Conservation (phyloP, 768 basidiomycete genomes). For the Auricularia auricula-judae region DNA sequence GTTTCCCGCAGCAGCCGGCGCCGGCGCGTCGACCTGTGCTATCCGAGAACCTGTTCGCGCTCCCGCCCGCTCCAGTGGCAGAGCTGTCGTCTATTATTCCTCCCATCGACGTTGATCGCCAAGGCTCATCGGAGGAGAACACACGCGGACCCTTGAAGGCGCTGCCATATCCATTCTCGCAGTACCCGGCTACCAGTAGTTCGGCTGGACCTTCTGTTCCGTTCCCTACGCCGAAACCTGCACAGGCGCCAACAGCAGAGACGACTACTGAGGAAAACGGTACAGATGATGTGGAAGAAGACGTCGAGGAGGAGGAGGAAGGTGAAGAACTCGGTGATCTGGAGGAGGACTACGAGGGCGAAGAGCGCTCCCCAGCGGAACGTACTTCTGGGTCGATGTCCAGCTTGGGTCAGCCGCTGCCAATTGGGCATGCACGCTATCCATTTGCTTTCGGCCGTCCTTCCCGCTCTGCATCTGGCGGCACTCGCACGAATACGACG, state of each 20-base stretch:
- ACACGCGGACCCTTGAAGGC: conserved; percentile 33
- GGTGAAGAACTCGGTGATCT: conserved; percentile 13
- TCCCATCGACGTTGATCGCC: conserved; percentile 29
- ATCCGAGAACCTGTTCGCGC: conserved; percentile 53
- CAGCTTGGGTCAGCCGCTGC: conserved; percentile 67
- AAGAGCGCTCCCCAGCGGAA: conserved; percentile 39
- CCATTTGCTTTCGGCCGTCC: conserved; percentile 50
- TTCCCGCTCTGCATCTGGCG: background rate
- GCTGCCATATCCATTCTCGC: conserved; percentile 64
- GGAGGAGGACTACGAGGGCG: conserved; percentile 22
- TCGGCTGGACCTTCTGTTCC: conserved; percentile 31
- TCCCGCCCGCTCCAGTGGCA: conserved; percentile 23
- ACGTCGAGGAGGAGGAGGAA: conserved; percentile 31
- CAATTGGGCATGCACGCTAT: conserved; percentile 36
- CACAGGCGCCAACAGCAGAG: conserved; percentile 24
- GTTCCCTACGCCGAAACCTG: conserved; percentile 48
- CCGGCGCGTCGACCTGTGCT: conserved; percentile 50
- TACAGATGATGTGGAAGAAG: conserved; percentile 23
- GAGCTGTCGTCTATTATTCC: conserved; percentile 33
- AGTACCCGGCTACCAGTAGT: conserved; percentile 43
- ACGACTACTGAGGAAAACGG: conserved; percentile 19
- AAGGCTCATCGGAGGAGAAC: conserved; percentile 35
- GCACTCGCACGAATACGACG: background rate
- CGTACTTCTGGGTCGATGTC: conserved; percentile 77
- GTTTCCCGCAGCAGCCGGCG: conserved; percentile 34